Conservation (phyloP, 441 rosid species). For the Theobroma grandiflorum region DNA sequence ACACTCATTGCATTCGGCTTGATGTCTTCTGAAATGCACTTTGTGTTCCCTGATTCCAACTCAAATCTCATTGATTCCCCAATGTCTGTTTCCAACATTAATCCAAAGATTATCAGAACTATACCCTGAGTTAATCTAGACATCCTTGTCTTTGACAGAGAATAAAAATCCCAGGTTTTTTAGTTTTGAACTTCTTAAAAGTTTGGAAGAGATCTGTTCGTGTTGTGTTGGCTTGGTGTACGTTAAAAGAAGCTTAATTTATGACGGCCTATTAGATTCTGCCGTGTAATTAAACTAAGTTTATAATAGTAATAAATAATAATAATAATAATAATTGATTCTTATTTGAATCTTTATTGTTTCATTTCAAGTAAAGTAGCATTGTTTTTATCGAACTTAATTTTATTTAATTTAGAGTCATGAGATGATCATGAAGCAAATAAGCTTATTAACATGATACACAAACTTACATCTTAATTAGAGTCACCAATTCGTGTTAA, state of each 20-base stretch:
- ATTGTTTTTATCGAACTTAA: no score
- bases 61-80: conserved; percentile 70
- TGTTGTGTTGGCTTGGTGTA: neutral
- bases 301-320: no score
- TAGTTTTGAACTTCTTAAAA: neutral
- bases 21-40: conserved; percentile 90
- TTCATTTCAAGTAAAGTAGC: no score
- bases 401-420: no score
- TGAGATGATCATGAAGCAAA: no score
- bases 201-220: conserved; percentile 15
- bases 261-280: neutral
- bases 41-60: conserved; percentile 61
- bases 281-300: neutral
- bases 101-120: conserved; percentile 26
- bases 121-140: conserved; percentile 26
- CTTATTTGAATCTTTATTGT: no score
- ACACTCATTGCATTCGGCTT: conserved; percentile 64
- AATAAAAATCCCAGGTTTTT: neutral
- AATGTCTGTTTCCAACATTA: conserved; percentile 27
- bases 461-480: no score
- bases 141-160: conserved; percentile 15
- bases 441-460: no score
- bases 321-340: no score
- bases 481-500: no score
- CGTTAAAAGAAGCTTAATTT: neutral